Conservation (phyloP, 768 basidiomycete species). For the Lepiota venenata region DNA sequence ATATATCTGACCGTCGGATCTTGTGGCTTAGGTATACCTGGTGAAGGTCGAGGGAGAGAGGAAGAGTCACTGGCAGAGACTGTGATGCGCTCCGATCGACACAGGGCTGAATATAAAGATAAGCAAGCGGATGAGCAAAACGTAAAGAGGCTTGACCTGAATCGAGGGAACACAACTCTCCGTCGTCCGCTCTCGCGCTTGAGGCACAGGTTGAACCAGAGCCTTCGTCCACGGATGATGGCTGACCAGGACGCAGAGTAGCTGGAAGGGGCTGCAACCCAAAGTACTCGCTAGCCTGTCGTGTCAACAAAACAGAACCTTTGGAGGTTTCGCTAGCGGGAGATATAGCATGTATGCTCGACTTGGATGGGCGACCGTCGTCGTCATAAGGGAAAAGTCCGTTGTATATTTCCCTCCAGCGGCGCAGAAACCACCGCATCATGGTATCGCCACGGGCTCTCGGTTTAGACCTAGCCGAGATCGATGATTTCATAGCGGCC, state of each 20-base stretch:
- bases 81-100: background rate
- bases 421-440: conserved; percentile 10
- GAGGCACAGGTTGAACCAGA: no score
- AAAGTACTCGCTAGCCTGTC: background rate
- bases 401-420: conserved; percentile 4
- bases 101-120: no score
- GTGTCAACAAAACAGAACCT: background rate
- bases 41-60: background rate
- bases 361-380: background rate
- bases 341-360: background rate
- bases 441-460: background rate
- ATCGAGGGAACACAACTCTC: no score
- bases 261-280: background rate
- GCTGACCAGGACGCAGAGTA: background rate
- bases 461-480: background rate
- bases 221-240: background rate
- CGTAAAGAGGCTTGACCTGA: no score
- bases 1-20: background rate
- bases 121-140: no score
- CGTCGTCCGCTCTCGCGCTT: no score
- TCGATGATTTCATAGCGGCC: background rate
- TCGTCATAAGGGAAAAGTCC: conserved; percentile 8
- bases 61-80: background rate
- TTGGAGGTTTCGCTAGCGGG: background rate
- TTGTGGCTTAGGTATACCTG: background rate